Conservation (phyloP, 2,329 filamentous ascomycete genomes). For the Fusarium multiceps region DNA sequence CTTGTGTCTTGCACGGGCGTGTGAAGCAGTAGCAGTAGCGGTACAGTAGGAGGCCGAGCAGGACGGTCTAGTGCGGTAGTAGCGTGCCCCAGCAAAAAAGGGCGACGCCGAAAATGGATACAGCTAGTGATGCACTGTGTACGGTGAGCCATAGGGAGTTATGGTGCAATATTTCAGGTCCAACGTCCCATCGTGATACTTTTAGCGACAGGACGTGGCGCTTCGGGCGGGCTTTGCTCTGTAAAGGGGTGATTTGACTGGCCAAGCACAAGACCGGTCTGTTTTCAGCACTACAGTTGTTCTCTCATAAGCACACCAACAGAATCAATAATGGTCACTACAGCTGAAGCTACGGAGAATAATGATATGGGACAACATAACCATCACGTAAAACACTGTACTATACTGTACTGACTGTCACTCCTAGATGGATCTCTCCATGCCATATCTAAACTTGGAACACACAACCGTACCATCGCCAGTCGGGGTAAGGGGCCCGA, state of each 20-base stretch:
- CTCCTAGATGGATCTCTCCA: slow-evolving; percentile 25
- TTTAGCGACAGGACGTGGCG: slow-evolving; percentile 38
- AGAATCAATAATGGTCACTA: not conserved
- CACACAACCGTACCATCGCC: slow-evolving; percentile 35
- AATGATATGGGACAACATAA: not conserved
- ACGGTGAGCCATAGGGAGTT: slow-evolving; percentile 1
- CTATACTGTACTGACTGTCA: slow-evolving; percentile 33
- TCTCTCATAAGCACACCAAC: not conserved
- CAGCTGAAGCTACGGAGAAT: not conserved
- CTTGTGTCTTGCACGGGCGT: slow-evolving; percentile 13
- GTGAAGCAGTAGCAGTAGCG: slow-evolving; percentile 16
- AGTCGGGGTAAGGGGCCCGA: slow-evolving; percentile 38
- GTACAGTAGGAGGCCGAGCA: slow-evolving; percentile 10
- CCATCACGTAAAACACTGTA: not conserved
- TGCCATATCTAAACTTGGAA: slow-evolving; percentile 41
- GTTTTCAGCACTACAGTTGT: not conserved
- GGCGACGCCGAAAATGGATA: slow-evolving; percentile 39
- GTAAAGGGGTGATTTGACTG: slow-evolving; percentile 30
- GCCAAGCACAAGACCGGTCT: not conserved
- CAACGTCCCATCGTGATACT: slow-evolving; percentile 40
- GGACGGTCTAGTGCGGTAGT: slow-evolving; percentile 24
- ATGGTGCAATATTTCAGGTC: slow-evolving; percentile 34
- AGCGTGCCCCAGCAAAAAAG: slow-evolving; percentile 39
- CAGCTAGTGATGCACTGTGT: slow-evolving; percentile 39
- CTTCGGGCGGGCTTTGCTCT: slow-evolving; percentile 29